phyloP scores from a whole-genome alignment of 1,284 basidiomycete species.

The Apiotrichum porosum region DNA sequence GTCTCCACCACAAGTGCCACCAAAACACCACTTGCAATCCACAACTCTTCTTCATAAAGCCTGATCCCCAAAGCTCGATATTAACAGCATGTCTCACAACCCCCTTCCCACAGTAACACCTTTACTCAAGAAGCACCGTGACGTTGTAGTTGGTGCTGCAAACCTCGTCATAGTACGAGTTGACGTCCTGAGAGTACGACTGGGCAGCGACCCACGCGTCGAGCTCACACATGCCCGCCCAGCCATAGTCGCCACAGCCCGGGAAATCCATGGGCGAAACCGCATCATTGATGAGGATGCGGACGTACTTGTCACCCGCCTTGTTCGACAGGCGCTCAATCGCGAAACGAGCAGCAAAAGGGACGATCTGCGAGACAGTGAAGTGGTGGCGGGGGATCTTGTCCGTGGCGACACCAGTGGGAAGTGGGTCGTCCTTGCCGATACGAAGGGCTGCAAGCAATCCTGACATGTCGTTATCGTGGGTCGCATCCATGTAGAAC shows the following conservation, averaged over 20 bases:
- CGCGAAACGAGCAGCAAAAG: constrained; percentile 1
- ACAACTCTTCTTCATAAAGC: no score
- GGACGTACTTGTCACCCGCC: constrained; percentile 10
- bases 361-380: neutral
- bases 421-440: neutral
- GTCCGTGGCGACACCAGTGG: neutral
- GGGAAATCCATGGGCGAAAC: constrained; percentile 16
- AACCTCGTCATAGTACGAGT: no score
- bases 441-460: constrained; percentile 13
- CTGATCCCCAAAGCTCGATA: no score
- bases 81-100: no score
- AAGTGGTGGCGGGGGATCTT: constrained; percentile 5
- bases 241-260: constrained; percentile 13
- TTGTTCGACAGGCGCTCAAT: neutral
- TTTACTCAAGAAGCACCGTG: no score
- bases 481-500: constrained; percentile 17
- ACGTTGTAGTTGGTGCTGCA: no score
- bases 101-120: no score
- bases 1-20: no score
- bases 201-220: constrained; percentile 23
- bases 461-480: constrained; percentile 12
- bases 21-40: no score
- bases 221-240: constrained; percentile 20
- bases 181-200: constrained; percentile 11
- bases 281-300: constrained; percentile 32